Evolutionary conservation across 306 rosid genomes (phyloP).

Genomic region (Vachellia pachyceras): DNA sequence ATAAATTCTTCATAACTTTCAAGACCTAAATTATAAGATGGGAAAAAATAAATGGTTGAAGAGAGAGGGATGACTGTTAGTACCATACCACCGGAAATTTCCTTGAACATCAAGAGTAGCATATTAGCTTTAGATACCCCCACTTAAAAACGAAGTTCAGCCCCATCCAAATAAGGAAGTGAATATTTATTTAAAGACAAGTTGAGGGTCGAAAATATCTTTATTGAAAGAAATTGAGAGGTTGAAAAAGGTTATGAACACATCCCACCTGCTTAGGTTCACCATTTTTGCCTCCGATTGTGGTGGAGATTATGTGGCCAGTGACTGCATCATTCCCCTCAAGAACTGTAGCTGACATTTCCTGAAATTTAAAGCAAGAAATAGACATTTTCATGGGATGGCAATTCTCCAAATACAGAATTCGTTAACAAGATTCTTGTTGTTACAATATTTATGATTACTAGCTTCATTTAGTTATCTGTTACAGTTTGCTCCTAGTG

Average conservation of each 20-base stretch:
- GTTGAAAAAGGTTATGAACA: constrained; percentile 22
- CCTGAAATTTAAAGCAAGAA: constrained; percentile 55
- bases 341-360: constrained; percentile 71
- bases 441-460: constrained; percentile 27
- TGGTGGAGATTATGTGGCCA: constrained; percentile 89
- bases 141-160: neutral
- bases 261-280: constrained; percentile 76
- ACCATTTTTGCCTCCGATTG: constrained; percentile 93
- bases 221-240: neutral
- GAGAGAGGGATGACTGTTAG: neutral
- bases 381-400: neutral
- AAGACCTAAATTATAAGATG: neutral
- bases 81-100: neutral
- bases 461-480: constrained; percentile 8
- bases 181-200: neutral
- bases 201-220: neutral
- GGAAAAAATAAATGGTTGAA: neutral
- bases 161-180: constrained; percentile 18
- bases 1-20: no score
- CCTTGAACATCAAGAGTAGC: neutral
- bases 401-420: constrained; percentile 12
- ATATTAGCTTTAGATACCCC: constrained; percentile 10
- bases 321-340: constrained; percentile 90
- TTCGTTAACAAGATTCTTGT: constrained; percentile 13
- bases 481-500: constrained; percentile 13